Base-by-base conservation (phyloP, 441 rosid species). In the Bocquillonia castaneifolia region DNA sequence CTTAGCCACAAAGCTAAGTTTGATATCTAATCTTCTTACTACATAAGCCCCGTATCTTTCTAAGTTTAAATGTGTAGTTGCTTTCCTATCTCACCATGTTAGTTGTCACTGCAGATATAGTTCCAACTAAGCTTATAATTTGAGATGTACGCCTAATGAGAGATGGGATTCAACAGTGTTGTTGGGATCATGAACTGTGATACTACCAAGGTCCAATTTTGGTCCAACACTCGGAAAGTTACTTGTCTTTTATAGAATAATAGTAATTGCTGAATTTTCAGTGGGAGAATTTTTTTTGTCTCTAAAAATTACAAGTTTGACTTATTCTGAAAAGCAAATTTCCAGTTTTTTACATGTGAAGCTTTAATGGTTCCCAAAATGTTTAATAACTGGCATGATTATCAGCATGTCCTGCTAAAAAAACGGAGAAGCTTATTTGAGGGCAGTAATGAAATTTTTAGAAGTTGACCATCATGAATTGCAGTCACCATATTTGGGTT, bases 401-500 rank as follows among this genome's bases (percentile, higher is more conserved):
- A 10, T 29, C 56, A 18, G 22, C 23, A 34, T 42, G 14, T 51
- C 6, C 52, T 64, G 42, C 44, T 52, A 37, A 15, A 25, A n/a
- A 65, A 60, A 51, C 18, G 36, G 31, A 28, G 61, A 57, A 66
- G 57, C 29, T 64, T 40, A 48, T 57, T 37, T 31, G 40, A 62
- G 40, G 45, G n/a, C 5, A 20, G n/a, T 26, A 10, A 10, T 44
- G 28, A 50, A 47, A 47, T 17, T 4, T 47, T n/a, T 20, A 32
- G 25, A 50, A 25, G 32, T 36, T 28, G 10, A 56, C 42, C 50
- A 44, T 60, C 55, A 39, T 72, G 37, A 60, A 39, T 66, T 61
- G 45, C 29, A 40, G 54, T 59, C 62, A 31, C 48, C 39, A 10
- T 29, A 17, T 66, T 66, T 69, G 68, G 36, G 59, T 61, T 54